Evolutionary conservation across 2,329 filamentous ascomycete genomes (phyloP), one percentile per base, ranked within the genome.

Genomic region (Endocalyx cinctus): DNA sequence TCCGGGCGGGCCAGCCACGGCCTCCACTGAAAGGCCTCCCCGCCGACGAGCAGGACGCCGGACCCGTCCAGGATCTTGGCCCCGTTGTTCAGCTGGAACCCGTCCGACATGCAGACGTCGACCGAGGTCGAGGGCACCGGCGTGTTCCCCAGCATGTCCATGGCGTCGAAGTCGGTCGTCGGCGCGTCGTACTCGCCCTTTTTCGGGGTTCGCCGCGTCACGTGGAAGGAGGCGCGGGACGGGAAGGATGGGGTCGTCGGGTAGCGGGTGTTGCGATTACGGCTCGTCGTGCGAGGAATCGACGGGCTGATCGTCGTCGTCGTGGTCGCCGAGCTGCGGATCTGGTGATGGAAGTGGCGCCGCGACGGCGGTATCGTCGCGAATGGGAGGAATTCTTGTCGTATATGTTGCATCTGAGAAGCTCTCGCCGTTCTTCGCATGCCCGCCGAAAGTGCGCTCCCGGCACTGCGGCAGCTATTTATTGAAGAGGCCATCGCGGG

Each of bases 11-110:
- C 60, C 39, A 74, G 62, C 87, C 90, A 96, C 5, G 92, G 92
- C 54, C 76, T 69, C 92, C 92, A 98, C 31, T 70, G 64, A 58
- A 96, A 97, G 1, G 83, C 88, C 60, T 97, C 88, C 5, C 90
- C 90, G 25, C 79, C 82, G 2, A 96, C 74, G 5, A 98, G 70
- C 41, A 98, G 57, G 17, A 88, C 74, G 0, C 87, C 90, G 32
- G 77, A 72, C 1, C 82, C 82, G 28, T 77, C 77, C 2, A 67
- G 64, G 18, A 94, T 77, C 33, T 76, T 79, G 22, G 84, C 66
- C 10, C 89, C 88, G 49, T 81, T 94, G 61, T 92, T 84, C 28
- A 98, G 69, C 44, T 84, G 78, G 59, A 98, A 98, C 2, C 92
- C 92, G 50, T 90, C 81, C 39, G 74, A 66, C 38, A 84, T 77